A percentile compares a stretch with the other conserved stretches of the same genome.
Conservation (phyloP, 2,329 filamentous ascomycete genomes). For the Botryotinia calthae region DNA sequence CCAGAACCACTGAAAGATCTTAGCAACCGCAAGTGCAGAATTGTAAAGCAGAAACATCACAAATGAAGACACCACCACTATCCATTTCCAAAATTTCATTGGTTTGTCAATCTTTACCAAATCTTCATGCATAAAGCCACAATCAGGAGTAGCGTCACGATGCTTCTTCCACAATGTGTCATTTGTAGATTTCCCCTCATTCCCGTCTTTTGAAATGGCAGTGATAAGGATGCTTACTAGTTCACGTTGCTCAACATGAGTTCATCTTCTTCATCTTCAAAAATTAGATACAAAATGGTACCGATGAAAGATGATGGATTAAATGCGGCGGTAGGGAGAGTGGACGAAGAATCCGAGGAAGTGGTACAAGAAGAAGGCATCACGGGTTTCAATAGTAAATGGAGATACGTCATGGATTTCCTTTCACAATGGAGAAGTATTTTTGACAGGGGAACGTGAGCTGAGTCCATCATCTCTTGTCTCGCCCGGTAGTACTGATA, state of each 20-base stretch:
- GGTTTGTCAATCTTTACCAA: neutral
- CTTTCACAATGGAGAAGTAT: neutral
- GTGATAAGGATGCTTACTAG: too few relatives aligned
- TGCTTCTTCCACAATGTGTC: neutral
- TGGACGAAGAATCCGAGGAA: neutral
- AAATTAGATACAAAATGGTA: constrained; percentile 7
- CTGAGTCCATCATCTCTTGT: neutral
- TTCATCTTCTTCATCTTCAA: neutral
- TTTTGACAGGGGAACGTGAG: neutral
- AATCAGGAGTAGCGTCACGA: neutral
- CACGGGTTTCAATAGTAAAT: neutral
- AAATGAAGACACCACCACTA: neutral
- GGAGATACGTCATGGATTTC: neutral
- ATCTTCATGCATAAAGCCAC: neutral
- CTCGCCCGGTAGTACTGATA: neutral
- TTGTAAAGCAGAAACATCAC: neutral
- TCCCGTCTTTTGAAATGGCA: neutral
- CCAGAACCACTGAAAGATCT: neutral
- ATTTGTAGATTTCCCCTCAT: neutral
- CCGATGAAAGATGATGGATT: neutral
- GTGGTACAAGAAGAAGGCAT: neutral
- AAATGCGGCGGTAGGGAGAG: neutral
- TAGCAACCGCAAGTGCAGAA: neutral
- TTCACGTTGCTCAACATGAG: constrained; percentile 8
- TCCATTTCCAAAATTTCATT: neutral